Evolutionary conservation across 352 stramenopile genomes (phyloP), one percentile per base, ranked within the genome.

Genomic region (Pythium volutum): DNA sequence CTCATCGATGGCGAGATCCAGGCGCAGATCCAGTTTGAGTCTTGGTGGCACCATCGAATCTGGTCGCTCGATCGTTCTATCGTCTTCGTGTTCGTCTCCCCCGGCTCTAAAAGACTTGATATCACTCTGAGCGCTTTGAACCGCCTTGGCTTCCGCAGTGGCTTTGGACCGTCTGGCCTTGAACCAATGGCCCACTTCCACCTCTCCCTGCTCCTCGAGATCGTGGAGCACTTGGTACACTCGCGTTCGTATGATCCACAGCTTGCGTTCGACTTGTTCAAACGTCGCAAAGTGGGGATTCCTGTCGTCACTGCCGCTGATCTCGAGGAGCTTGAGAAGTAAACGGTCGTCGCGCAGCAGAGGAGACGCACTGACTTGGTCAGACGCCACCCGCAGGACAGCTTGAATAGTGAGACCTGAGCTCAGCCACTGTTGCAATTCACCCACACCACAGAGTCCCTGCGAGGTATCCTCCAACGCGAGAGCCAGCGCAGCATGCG

Each of bases 171-270:
- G 36, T 18, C 39, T 48, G 15, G 41, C 33, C 16, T 27, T 26
- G 3, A 70, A 15, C 64, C 64, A 71, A 4, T 57, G 36, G 10
- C 10, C 27, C 7, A 66, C 41, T 29, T 66, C 64, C 4, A 38
- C 9, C 8, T 43, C 42, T 2, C 38, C 64, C 11, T 67, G 46
- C 0, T 71, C 59, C 36, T 46, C 41, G 4, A 72, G 45, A 55
- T 65, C 59, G 1, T 27, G n/a, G 18, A 72, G 39, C 11, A 67
- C 59, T 15, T 65, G 54, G 26, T 56, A 54, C 8, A 72, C 23
- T 2, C 55, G 46, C 36, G 41, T 22, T 18, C 65, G 53, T 7
- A 67, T 46, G 36, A 62, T 45, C 50, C 54, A 72, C n/a, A 72
- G 29, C n/a, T 46, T 64, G 0, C 22, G 20, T 33, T 72, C 65